phyloP scores from a whole-genome alignment of 1,284 basidiomycete species.

The Bondarzewia mesenterica region DNA sequence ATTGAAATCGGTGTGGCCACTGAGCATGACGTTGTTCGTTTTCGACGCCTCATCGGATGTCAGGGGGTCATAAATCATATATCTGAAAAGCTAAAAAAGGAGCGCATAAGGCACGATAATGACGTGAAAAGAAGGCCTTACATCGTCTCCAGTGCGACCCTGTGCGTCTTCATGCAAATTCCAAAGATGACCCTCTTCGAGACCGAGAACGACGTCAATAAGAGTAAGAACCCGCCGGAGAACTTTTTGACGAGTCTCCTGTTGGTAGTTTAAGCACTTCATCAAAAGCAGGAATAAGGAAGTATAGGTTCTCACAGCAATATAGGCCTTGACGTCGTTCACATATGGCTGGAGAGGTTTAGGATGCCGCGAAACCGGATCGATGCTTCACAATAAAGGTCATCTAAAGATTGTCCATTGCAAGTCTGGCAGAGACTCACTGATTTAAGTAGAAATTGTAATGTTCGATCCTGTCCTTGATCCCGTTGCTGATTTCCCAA shows the following conservation, averaged over 20 bases:
- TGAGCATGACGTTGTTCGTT: slow-evolving; percentile 31
- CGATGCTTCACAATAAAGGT: background rate
- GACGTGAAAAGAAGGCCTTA: slow-evolving; percentile 7
- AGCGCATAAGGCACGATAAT: background rate
- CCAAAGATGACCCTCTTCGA: slow-evolving; percentile 26
- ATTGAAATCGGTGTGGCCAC: slow-evolving; percentile 23
- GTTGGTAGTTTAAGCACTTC: background rate
- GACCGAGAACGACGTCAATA: slow-evolving; percentile 24
- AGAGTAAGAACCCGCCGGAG: slow-evolving; percentile 21
- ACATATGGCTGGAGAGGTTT: slow-evolving; percentile 23
- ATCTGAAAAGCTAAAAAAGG: slow-evolving; percentile 28
- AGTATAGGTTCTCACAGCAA: slow-evolving; percentile 13
- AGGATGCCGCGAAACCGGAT: slow-evolving; percentile 18
- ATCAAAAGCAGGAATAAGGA: background rate
- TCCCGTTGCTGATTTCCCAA: slow-evolving; percentile 5
- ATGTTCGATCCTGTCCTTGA: slow-evolving; percentile 3
- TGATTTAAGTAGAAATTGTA: slow-evolving; percentile 6
- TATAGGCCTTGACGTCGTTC: slow-evolving; percentile 26
- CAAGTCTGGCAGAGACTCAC: background rate
- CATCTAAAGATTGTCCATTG: too few relatives aligned
- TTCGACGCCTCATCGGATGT: slow-evolving; percentile 25
- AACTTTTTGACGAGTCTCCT: slow-evolving; percentile 23
- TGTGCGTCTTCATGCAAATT: slow-evolving; percentile 21
- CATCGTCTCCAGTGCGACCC: slow-evolving; percentile 24
- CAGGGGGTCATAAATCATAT: slow-evolving; percentile 38